Evolutionary conservation across 2,329 filamentous ascomycete species (phyloP).

Genomic region (Phialophora expanda): DNA sequence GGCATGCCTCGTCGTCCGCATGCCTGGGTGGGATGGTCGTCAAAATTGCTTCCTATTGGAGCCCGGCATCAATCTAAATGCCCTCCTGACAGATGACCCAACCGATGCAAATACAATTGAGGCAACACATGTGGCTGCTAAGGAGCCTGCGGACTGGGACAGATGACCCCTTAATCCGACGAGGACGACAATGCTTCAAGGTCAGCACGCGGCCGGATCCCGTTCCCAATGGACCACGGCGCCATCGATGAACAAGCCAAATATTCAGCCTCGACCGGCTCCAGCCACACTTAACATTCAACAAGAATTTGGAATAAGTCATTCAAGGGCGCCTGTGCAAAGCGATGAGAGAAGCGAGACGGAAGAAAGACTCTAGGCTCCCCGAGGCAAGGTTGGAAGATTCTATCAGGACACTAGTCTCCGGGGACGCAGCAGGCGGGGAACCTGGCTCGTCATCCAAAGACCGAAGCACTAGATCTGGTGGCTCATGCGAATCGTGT

Average conservation of each 20-base stretch:
- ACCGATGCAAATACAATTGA: neutral
- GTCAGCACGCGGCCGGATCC: neutral
- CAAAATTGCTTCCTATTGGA: neutral
- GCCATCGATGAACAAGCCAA: neutral
- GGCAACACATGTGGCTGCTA: neutral
- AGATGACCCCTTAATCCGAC: neutral
- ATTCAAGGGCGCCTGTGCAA: neutral
- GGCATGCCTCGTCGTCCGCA: neutral
- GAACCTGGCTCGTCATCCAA: neutral
- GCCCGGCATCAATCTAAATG: neutral
- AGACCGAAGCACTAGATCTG: neutral
- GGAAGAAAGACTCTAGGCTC: neutral
- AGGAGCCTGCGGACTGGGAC: neutral
- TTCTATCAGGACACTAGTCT: neutral
- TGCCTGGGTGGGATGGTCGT: neutral
- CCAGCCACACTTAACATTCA: neutral
- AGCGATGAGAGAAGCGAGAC: neutral
- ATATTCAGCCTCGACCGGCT: neutral
- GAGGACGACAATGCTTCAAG: neutral
- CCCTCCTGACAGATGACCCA: neutral
- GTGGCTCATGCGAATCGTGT: neutral
- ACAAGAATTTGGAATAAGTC: neutral
- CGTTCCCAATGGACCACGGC: neutral
- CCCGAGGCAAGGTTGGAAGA: neutral
- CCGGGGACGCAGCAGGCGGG: neutral